Conservation (phyloP, 2,329 filamentous ascomycete species). For the Trichoderma sp. region DNA sequence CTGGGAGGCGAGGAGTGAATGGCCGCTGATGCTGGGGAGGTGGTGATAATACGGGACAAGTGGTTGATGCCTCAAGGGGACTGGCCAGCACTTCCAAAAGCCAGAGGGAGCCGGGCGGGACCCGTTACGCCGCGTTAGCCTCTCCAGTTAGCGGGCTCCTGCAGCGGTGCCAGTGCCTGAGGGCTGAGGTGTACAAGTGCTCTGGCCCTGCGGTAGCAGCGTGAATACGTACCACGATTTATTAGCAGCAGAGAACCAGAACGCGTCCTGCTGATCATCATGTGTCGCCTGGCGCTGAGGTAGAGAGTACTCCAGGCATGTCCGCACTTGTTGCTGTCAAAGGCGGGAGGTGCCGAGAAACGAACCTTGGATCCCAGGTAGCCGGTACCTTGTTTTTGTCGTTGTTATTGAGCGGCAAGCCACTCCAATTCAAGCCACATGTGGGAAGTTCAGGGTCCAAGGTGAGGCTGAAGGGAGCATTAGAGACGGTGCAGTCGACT, state of each 20-base stretch:
- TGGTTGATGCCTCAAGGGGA: constrained; percentile 26
- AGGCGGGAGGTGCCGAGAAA: not conserved
- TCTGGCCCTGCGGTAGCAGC: no score
- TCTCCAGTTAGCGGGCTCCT: not conserved
- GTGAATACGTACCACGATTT: constrained; percentile 9
- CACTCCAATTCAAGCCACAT: constrained; percentile 22
- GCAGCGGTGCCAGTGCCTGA: no score
- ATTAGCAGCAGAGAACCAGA: not conserved
- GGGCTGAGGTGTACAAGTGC: no score
- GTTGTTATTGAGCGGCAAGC: constrained; percentile 15
- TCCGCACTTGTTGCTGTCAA: not conserved
- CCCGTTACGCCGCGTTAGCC: constrained; percentile 24
- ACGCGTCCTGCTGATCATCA: not conserved
- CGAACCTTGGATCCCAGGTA: constrained; percentile 1
- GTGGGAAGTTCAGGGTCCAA: constrained; percentile 1
- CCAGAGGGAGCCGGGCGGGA: constrained; percentile 24
- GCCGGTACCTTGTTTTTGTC: not conserved
- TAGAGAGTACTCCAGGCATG: constrained; percentile 17
- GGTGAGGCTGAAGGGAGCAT: not conserved
- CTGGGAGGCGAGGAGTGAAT: constrained; percentile 8
- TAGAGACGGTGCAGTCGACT: not conserved
- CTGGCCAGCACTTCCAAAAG: constrained; percentile 27
- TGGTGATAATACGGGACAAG: not conserved
- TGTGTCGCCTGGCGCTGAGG: not conserved
- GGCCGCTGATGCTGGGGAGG: constrained; percentile 2